Evolutionary conservation across 768 basidiomycete species (phyloP), one percentile per base, ranked within the genome.

Genomic region (Serendipita sp.): DNA sequence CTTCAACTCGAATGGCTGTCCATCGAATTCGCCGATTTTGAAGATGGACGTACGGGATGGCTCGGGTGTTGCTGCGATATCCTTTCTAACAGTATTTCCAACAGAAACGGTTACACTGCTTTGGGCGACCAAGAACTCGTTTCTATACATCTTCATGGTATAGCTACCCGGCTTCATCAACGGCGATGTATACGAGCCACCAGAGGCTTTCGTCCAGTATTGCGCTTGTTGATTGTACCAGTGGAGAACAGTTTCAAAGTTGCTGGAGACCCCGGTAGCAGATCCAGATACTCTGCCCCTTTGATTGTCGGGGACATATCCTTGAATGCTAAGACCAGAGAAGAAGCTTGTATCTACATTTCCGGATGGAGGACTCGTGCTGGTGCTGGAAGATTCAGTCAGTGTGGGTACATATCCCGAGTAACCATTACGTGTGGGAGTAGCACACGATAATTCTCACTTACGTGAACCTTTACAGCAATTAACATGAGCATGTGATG

Each of bases 141-240:
- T 77, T 69, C 79, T 75, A 68, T 73, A 80, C 23, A 80, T 70
- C 8, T 32, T 78, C 15, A 73, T 76, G 8, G 76, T 76, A 67
- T 80, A 81, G 36, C 76, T 79, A 2, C 80, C 79, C 13, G 79
- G 78, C 67, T 80, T 80, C 76, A 80, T 77, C 69, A 73, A 68
- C 5, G 75, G 76, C 18, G 77, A 75, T 10, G 74, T 75, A 72
- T 78, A 80, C 23, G 73, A 70, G 46, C 78, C 78, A 36, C 69
- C 65, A 41, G 47, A 51, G 46, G 44, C 63, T 23, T 74, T 68
- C 3, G 74, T 69, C 79, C 79, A 80, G 69, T 80, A 80, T 66
- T 80, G 79, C 16, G 78, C 77, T n/a, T 71, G 76, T 10, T 75
- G 72, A 66, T 77, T 79, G 76, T 77, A 60, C 15, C 10, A 56